Base-by-base conservation (phyloP, 2,329 filamentous ascomycete species). In the Alternaria sp. region DNA sequence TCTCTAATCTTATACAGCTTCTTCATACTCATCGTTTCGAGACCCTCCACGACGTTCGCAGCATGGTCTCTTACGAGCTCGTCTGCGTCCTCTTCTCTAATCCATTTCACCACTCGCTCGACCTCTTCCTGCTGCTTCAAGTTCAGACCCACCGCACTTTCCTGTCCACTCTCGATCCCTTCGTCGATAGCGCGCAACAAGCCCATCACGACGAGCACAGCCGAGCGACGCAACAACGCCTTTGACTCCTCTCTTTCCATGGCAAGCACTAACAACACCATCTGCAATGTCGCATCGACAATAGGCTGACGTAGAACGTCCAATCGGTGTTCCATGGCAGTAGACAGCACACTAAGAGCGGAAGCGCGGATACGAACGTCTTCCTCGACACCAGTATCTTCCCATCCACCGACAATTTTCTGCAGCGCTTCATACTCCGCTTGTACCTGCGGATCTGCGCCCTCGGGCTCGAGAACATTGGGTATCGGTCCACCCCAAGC, bases 321-420 rank as follows among this genome's bases (percentile, higher is more conserved):
- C 0, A 87, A 75, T 21, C 72, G 65, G 1, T 87, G 86, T 25
- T 92, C 89, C 25, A 92, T 77, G 0, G 84, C 83, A 2, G 80
- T 80, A 1, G 86, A 86, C 46, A 93, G 82, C 50, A 93, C 85
- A 5, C 89, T 90, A 7, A 93, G 77, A 5, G 90, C 89, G 21
- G 90, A 92, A 13, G 90, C 82, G 1, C 91, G 87, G 68, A 93
- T 86, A 5, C 91, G 85, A 12, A 92, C 82, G 72, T 93, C 91
- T 75, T 93, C 91, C 62, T 85, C 85, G 1, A 78, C 63, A 0
- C 89, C 90, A 59, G 87, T 89, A 65, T 88, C 86, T 67, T 90
- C 85, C 91, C 91, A 93, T 1, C 89, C 90, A 13, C 85, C 81
- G 0, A 92, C 83, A 62, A 93, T 91, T 62, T 84, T 50, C 85